Evolutionary conservation across 2,329 filamentous ascomycete species (phyloP).

Genomic region (Lasiodiplodia sp.): DNA sequence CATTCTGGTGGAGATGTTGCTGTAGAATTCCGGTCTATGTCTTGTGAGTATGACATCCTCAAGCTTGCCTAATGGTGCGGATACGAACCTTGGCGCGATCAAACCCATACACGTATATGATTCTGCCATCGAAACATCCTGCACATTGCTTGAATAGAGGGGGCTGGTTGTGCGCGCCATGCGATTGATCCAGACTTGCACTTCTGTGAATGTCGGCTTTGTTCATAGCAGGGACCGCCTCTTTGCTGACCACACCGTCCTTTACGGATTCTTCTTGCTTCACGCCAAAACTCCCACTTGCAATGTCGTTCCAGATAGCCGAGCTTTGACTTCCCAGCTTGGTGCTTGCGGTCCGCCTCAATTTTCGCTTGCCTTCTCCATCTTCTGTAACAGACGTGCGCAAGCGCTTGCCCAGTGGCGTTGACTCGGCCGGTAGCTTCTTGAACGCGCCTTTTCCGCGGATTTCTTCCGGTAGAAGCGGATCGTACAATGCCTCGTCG

Average conservation of each 20-base stretch:
- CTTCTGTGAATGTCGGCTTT: constrained; percentile 25
- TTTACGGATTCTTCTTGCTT: constrained; percentile 36
- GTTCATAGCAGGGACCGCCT: constrained; percentile 27
- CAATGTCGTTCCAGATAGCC: constrained; percentile 89
- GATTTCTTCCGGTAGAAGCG: constrained; percentile 70
- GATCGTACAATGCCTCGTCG: constrained; percentile 86
- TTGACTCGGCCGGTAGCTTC: constrained; percentile 44
- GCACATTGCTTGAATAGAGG: background rate
- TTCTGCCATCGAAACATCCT: constrained; percentile 47
- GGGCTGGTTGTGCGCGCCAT: background rate
- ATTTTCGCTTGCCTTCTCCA: constrained; percentile 73
- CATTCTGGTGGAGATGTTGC: constrained; percentile 43
- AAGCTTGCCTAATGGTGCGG: background rate
- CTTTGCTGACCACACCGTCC: constrained; percentile 31
- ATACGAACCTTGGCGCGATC: constrained; percentile 49
- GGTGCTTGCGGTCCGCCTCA: constrained; percentile 86
- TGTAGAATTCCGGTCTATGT: constrained; percentile 44
- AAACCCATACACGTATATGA: constrained; percentile 54
- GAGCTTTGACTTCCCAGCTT: constrained; percentile 82
- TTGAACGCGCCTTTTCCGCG: constrained; percentile 82
- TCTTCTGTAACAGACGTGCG: constrained; percentile 38
- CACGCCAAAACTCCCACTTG: constrained; percentile 53
- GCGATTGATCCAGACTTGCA: constrained; percentile 27
- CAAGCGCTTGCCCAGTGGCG: constrained; percentile 48
- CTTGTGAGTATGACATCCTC: background rate